Conservation (phyloP, 345 rosid genomes). For the Anacardium occidentale region DNA sequence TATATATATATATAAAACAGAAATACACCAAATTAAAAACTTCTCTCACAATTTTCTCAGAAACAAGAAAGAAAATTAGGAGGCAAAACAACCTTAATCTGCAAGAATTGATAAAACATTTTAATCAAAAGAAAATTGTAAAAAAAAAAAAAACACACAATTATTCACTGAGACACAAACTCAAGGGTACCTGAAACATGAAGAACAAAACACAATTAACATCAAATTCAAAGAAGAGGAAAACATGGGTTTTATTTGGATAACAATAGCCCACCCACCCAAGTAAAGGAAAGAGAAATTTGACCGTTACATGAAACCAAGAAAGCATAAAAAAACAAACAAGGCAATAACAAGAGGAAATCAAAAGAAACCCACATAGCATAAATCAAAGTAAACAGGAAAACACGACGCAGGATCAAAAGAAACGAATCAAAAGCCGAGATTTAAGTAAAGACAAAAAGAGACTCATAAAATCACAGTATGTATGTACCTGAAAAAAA, state of each 20-base stretch:
- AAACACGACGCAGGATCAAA: background rate
- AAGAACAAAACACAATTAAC: background rate
- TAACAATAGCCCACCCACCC: background rate
- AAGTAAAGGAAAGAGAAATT: background rate
- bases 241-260: conserved; percentile 3
- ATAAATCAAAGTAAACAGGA: background rate
- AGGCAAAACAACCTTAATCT: conserved; percentile 16
- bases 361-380: background rate
- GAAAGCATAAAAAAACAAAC: background rate
- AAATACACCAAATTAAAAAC: background rate
- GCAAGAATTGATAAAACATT: background rate
- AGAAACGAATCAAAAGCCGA: background rate
- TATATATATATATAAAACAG: background rate
- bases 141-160: conserved; percentile 8
- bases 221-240: conserved; percentile 1
- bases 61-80: conserved; percentile 14
- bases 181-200: conserved; percentile 2
- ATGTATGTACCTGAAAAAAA: conserved; percentile 2
- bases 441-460: background rate
- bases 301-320: background rate
- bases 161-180: background rate
- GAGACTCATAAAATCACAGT: too few relatives aligned
- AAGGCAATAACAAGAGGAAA: background rate
- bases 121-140: background rate
- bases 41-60: conserved; percentile 18